Evolutionary conservation across 345 rosid species (phyloP).

Genomic region (Streptanthus diversifolius): DNA sequence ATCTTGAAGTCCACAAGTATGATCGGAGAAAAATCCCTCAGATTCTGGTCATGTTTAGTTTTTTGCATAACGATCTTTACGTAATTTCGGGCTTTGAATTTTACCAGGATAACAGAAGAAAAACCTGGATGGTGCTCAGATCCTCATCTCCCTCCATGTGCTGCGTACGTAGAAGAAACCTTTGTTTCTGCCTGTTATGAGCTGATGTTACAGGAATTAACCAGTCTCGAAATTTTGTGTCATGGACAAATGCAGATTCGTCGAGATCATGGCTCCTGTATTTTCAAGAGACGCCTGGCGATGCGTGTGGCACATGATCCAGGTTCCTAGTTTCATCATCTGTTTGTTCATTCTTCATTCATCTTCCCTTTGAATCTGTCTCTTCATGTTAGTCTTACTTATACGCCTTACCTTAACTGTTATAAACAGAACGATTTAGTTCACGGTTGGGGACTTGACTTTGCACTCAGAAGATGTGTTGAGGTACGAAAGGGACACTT

Average conservation of each 20-base stretch:
- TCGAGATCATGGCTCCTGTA: slow-evolving; percentile 99
- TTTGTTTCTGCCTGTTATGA: slow-evolving; percentile 4
- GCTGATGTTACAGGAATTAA: not conserved
- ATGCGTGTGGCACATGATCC: slow-evolving; percentile 97
- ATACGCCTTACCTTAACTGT: slow-evolving; percentile 14
- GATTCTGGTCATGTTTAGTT: not conserved
- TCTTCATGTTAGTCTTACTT: not conserved
- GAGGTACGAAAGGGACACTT: slow-evolving; percentile 46
- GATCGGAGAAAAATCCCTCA: not conserved
- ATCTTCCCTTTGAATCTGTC: not conserved
- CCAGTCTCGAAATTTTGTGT: not conserved
- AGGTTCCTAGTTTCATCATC: slow-evolving; percentile 47
- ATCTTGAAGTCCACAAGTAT: slow-evolving; percentile 92
- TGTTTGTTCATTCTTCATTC: slow-evolving; percentile 11
- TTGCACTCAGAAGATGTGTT: slow-evolving; percentile 84
- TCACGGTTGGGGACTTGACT: slow-evolving; percentile 99
- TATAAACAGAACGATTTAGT: slow-evolving; percentile 86
- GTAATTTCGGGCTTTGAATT: slow-evolving; percentile 3
- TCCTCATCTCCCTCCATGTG: slow-evolving; percentile 94
- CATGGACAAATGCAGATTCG: slow-evolving; percentile 53
- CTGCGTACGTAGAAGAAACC: slow-evolving; percentile 59
- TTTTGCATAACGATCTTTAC: slow-evolving; percentile 8
- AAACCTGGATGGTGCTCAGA: slow-evolving; percentile 88
- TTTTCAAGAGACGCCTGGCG: slow-evolving; percentile 95
- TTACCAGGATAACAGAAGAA: slow-evolving; percentile 66